Evolutionary conservation across 257 asterid species (phyloP), one percentile per base, ranked within the genome.

Genomic region (Solanum piurae): DNA sequence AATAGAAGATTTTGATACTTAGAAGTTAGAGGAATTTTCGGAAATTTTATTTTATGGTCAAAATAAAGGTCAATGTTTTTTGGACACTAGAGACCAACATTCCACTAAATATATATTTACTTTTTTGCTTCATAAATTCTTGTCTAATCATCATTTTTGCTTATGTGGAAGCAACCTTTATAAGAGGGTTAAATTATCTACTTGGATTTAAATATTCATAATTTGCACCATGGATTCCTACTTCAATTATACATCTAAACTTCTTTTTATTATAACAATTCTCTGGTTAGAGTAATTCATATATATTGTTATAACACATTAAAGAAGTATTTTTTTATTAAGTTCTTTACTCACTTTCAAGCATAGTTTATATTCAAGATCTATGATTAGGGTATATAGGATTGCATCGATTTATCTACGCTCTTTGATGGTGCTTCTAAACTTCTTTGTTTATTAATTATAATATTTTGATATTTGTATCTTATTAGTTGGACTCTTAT

Each of bases 171-270:
- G 33, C 13, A 42, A 66, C 36, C 73, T 66, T 84, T 84, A 12
- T 58, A 52, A 60, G 13, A 36, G 75, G 33, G 58, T 84, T 62
- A 62, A 84, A 23, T 82, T 34, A 62, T 84, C 49, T 7, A 84
- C 37, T 84, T 84, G 58, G 29, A n/a, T 60, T 60, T 68, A 58
- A 73, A 31, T 44, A 83, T 16, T 82, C 52, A 5, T 77, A 23
- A 72, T 83, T 40, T 36, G n/a, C 18, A 84, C 79, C 80, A 92
- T 91, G 93, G 88, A 58, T 89, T 76, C 68, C 86, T 44, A 76
- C 88, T 88, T 46, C 87, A 87, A 77, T 77, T 9, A 79, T 79
- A 14, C 9, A 2, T 27, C 66, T 71, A 71, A 69, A 69, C 21
- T 29, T 25, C 31, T 27, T 12, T 66, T 27, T 68, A 27, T 68